Conservation (phyloP, 2,329 filamentous ascomycete species). For the Clarireedia hainanense region DNA sequence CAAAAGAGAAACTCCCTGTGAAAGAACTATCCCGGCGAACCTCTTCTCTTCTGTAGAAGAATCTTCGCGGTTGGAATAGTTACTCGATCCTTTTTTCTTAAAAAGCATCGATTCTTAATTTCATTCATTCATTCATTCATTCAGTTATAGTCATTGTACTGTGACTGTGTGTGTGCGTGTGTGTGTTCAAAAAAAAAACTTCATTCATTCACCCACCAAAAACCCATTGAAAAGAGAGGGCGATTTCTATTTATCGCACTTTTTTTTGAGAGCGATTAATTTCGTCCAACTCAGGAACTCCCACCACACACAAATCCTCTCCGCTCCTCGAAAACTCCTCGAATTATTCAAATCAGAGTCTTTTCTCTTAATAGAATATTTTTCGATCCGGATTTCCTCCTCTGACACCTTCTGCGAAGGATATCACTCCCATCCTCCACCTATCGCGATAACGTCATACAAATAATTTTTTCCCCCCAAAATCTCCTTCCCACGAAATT, state of each 20-base stretch:
- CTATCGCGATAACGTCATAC: conserved; percentile 26
- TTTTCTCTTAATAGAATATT: neutral
- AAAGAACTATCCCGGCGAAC: conserved; percentile 7
- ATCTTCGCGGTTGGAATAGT: conserved; percentile 22
- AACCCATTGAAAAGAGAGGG: conserved; percentile 15
- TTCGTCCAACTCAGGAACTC: conserved; percentile 23
- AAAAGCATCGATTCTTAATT: conserved; percentile 2
- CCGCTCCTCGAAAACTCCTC: conserved; percentile 9
- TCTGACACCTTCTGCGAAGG: conserved; percentile 23
- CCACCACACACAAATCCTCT: conserved; percentile 9
- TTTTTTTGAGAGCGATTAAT: conserved; percentile 26
- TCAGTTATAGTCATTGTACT: conserved; percentile 6
- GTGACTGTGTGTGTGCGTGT: neutral
- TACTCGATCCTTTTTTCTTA: conserved; percentile 10
- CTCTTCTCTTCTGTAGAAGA: conserved; percentile 30
- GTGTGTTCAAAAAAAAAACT: neutral
- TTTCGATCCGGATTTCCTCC: conserved; percentile 19
- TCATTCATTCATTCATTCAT: conserved; percentile 1
- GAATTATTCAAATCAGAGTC: conserved; percentile 8
- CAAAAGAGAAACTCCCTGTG: conserved; percentile 2
- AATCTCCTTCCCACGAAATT: conserved; percentile 2
- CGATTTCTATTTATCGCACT: conserved; percentile 12
- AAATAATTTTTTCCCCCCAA: neutral
- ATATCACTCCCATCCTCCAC: neutral
- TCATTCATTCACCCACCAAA: conserved; percentile 12